A percentile compares a stretch with the other conserved stretches of the same genome.
Conservation (phyloP, 2,329 filamentous ascomycete genomes). For the Macrophomina tecta region DNA sequence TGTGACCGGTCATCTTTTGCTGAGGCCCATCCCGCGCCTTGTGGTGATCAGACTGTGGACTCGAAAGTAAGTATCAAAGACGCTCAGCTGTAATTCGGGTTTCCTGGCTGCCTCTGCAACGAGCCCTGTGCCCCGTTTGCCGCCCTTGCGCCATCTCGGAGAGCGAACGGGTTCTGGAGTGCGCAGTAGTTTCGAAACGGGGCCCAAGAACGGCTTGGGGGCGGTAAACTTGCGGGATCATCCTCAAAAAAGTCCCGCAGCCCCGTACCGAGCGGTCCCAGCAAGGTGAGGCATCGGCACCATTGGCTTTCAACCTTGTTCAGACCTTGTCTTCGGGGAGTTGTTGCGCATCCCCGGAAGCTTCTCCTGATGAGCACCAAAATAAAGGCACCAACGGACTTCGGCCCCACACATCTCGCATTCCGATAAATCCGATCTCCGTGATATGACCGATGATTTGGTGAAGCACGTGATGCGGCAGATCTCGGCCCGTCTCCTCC, state of each 20-base stretch:
- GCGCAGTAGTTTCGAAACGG: conserved; percentile 11
- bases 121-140: neutral
- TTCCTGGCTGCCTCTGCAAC: neutral
- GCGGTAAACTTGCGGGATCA: neutral
- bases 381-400: neutral
- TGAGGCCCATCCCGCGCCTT: neutral
- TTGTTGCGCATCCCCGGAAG: neutral
- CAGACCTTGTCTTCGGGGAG: neutral
- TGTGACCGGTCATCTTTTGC: conserved; percentile 19
- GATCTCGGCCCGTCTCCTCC: conserved; percentile 1
- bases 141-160: conserved; percentile 1
- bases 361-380: neutral
- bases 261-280: neutral
- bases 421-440: neutral
- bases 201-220: neutral
- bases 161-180: neutral
- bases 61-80: neutral
- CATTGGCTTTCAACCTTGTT: neutral
- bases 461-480: neutral
- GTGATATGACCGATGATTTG: neutral
- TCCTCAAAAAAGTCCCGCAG: neutral
- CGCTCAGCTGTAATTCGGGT: neutral
- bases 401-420: neutral
- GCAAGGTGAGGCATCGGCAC: neutral
- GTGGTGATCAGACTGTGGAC: conserved; percentile 4